These are phyloP conservation scores for Strigomonas oncopelti DNA, from an alignment of 208 protist species.

Conservation along the genomic window DNA sequence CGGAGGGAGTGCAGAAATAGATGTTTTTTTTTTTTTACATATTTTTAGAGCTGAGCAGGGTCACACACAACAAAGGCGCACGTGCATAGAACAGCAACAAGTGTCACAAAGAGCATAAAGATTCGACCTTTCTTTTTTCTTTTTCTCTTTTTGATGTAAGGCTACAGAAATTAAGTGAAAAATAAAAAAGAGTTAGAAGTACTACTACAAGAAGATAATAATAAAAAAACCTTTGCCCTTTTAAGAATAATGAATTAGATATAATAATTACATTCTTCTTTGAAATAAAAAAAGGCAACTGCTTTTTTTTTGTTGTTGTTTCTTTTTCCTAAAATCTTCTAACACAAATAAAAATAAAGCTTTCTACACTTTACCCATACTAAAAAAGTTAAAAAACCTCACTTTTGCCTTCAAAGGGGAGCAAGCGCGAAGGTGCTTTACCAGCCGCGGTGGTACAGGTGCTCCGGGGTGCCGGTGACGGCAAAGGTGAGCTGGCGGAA, in stretches of 20 bases:
- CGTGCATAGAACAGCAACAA: too few species aligned
- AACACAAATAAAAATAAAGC: constrained; percentile 3
- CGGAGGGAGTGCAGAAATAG: not conserved
- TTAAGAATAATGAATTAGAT: not conserved
- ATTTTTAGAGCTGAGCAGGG: too few species aligned
- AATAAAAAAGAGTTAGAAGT: constrained; percentile 13
- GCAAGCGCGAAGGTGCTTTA: too few species aligned
- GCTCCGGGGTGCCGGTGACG: constrained; percentile 72
- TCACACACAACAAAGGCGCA: too few species aligned
- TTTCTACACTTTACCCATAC: not conserved
- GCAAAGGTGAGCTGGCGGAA: constrained; percentile 74
- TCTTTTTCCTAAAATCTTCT: constrained; percentile 9
- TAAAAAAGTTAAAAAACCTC: not conserved
- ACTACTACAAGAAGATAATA: constrained; percentile 5
- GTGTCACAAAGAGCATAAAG: too few species aligned
- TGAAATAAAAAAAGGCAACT: not conserved
- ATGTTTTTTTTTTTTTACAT: constrained; percentile 3
- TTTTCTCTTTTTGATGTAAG: not conserved
- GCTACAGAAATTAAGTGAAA: constrained; percentile 2
- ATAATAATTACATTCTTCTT: not conserved
- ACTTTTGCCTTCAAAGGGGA: too few species aligned
- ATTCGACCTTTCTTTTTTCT: not conserved
- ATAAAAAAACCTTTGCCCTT: constrained; percentile 5
- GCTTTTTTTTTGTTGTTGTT: constrained; percentile 6
- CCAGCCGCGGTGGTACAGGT: constrained; percentile 87